Percentiles rank a stretch among this genome's conserved stretches.
Evolutionary conservation across 2,329 filamentous ascomycete genomes (phyloP).

Genomic region (Arthrobotrys sphaeroides): DNA sequence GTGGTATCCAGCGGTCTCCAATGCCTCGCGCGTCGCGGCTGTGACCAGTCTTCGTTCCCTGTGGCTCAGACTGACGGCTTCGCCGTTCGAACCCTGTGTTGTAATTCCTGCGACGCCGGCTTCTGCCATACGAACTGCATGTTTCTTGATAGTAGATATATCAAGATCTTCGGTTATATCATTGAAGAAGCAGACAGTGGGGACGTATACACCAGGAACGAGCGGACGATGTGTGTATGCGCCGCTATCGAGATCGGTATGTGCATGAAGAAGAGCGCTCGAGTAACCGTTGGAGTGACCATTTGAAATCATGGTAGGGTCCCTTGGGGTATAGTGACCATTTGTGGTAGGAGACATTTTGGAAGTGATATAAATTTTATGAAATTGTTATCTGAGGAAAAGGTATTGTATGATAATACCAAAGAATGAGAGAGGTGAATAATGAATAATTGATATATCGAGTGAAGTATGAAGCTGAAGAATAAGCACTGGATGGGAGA

Average conservation of each 20-base stretch:
- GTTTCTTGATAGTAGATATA: conserved; percentile 78
- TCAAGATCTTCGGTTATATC: conserved; percentile 85
- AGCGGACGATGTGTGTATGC: conserved; percentile 67
- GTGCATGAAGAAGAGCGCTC: conserved; percentile 33
- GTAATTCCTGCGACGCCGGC: conserved; percentile 83
- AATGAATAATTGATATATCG: conserved; percentile 22
- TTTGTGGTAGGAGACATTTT: conserved; percentile 53
- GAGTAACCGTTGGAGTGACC: conserved; percentile 48
- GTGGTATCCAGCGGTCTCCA: conserved; percentile 80
- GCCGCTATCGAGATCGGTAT: conserved; percentile 44
- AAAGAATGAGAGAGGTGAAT: conserved; percentile 1
- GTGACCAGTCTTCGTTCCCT: conserved; percentile 81
- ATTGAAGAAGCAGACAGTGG: conserved; percentile 91
- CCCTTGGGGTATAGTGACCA: conserved; percentile 44
- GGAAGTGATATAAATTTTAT: conserved; percentile 5
- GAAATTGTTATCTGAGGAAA: background rate
- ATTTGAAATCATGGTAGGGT: conserved; percentile 28
- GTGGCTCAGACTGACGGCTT: conserved; percentile 83
- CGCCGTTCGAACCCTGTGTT: conserved; percentile 89
- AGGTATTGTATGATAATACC: conserved; percentile 4
- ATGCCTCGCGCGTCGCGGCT: conserved; percentile 78
- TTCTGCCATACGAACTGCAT: conserved; percentile 79
- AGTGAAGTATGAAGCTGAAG: conserved; percentile 34
- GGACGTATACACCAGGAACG: conserved; percentile 84
- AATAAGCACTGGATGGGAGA: conserved; percentile 16